phyloP scores from a whole-genome alignment of 1,284 basidiomycete genomes.

The Pseudomicrostroma phylloplanum region DNA sequence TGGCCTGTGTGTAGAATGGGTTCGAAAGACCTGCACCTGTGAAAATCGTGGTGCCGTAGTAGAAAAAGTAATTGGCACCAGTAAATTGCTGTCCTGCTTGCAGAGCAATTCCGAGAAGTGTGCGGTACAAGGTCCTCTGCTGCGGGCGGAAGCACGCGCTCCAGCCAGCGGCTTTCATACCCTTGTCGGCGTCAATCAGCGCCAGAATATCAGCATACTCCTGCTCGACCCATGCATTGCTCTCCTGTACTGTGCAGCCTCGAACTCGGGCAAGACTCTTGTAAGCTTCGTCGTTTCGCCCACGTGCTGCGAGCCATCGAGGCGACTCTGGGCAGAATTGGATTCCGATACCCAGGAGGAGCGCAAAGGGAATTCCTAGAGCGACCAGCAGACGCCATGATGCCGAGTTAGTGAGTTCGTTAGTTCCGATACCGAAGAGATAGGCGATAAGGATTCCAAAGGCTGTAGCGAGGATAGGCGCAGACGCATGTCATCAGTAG shows the following conservation, averaged over 20 bases:
- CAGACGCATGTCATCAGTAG: neutral
- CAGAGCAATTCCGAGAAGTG: slow-evolving; percentile 58
- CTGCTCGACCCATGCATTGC: slow-evolving; percentile 38
- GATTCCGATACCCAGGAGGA: slow-evolving; percentile 64
- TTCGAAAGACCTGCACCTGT: slow-evolving; percentile 60
- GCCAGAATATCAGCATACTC: slow-evolving; percentile 45
- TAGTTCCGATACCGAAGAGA: slow-evolving; percentile 49
- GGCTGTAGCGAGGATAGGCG: slow-evolving; percentile 61
- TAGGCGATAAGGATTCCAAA: slow-evolving; percentile 71
- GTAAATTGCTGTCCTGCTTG: slow-evolving; percentile 72
- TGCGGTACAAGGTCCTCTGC: slow-evolving; percentile 46
- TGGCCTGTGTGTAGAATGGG: slow-evolving; percentile 62
- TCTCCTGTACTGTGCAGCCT: slow-evolving; percentile 53
- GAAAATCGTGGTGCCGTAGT: slow-evolving; percentile 62
- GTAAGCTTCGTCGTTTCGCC: slow-evolving; percentile 58
- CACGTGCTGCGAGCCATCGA: slow-evolving; percentile 60
- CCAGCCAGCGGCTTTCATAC: slow-evolving; percentile 26
- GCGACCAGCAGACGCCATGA: slow-evolving; percentile 67
- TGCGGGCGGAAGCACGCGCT: slow-evolving; percentile 41
- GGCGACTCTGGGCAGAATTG: slow-evolving; percentile 70
- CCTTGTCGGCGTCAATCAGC: slow-evolving; percentile 26
- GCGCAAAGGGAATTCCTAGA: slow-evolving; percentile 65
- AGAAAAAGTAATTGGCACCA: slow-evolving; percentile 57
- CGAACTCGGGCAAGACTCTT: slow-evolving; percentile 59
- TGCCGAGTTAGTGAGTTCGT: slow-evolving; percentile 32